Percentiles rank a stretch among this genome's conserved stretches.
Conservation (phyloP, 2,329 filamentous ascomycete genomes). For the Alternaria sp. region DNA sequence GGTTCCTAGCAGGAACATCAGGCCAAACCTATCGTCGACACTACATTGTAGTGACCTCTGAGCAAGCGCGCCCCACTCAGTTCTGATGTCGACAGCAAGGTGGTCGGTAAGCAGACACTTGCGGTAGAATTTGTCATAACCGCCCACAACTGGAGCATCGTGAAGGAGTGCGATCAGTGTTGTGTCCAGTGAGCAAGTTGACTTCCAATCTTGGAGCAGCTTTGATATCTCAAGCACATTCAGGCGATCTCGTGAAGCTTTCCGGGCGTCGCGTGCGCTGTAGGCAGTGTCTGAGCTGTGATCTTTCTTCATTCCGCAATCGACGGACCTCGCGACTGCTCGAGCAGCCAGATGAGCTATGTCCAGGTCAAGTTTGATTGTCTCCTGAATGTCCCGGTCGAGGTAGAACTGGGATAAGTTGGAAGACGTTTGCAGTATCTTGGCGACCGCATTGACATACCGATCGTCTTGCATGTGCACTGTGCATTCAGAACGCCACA, state of each 20-base stretch:
- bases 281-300: constrained; percentile 14
- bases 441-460: constrained; percentile 21
- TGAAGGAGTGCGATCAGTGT: constrained; percentile 34
- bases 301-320: not conserved
- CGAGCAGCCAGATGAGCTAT: constrained; percentile 27
- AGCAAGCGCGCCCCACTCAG: constrained; percentile 55
- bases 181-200: constrained; percentile 1
- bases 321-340: constrained; percentile 9
- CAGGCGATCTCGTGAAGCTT: not conserved
- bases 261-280: constrained; percentile 16
- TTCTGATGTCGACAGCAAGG: constrained; percentile 46
- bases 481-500: constrained; percentile 38
- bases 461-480: constrained; percentile 42
- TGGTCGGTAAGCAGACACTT: constrained; percentile 49
- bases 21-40: constrained; percentile 34
- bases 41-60: constrained; percentile 42
- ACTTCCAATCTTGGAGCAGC: constrained; percentile 17
- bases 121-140: constrained; percentile 46
- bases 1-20: constrained; percentile 57
- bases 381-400: not conserved
- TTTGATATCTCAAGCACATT: constrained; percentile 22
- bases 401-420: constrained; percentile 16
- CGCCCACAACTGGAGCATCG: constrained; percentile 47
- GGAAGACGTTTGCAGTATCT: constrained; percentile 18
- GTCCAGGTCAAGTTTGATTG: not conserved